Base-by-base conservation (phyloP, 306 rosid species). In the Hippophae rhamnoides region DNA sequence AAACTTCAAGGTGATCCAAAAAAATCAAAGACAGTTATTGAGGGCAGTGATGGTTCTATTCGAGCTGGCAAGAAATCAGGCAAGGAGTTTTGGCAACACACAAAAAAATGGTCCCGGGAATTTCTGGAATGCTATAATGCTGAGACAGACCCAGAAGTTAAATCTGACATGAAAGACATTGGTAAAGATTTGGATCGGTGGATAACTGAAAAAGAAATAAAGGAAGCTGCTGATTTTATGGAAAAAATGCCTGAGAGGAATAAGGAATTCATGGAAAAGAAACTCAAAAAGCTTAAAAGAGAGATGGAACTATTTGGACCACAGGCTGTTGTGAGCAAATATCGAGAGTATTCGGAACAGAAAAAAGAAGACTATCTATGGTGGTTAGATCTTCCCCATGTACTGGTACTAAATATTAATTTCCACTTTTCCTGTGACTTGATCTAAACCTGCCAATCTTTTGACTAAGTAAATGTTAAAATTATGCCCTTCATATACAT, bases 291-390 rank as follows among this genome's bases (percentile, higher is more conserved):
- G 76, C 73, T 92, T 64, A 92, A 83, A 63, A 85, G 88, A 78
- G 98, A 87, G 80, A 92, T 92, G 95, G 96, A 92, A 65, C 64
- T 92, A 74, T 87, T 83, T 63, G 98, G 98, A 59, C 95, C 95
- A n/a, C 93, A 85, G 64, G 98, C 98, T 57, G 95, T 92, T 57
- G 86, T 85, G 72, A 85, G 87, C 81, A 92, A 92, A 79, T 92
- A 92, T 72, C 65, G 86, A 26, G 98, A 92, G 77, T 92, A 85
- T 63, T 72, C 89, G 23, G 95, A 87, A 7, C 70, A 73, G 40
- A 63, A 72, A 58, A 89, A 87, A 76, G 94, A 85, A 80, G 98
- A 92, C 83, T 81, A 92, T 76, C 74, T 92, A 43, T 87, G 96
- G 98, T 92, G 98, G 96, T 64, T 92, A 68, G 98, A 92, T 78